These are phyloP conservation scores for Glonium stellatum DNA, from an alignment of 495 filamentous ascomycete genomes.

Conservation along the genomic window DNA sequence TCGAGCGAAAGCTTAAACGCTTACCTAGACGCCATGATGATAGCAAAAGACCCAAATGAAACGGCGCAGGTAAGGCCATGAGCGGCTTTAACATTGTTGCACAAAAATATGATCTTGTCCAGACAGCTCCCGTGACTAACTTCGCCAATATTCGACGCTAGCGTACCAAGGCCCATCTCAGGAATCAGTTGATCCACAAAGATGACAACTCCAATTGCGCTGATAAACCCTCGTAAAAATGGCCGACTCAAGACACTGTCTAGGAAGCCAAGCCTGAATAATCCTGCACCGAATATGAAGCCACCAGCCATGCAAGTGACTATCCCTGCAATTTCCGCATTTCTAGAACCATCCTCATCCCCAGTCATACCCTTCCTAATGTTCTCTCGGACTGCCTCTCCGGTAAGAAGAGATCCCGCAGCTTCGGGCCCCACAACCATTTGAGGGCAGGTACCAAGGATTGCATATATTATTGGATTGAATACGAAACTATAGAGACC, in stretches of 20 bases:
- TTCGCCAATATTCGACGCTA: slow-evolving; percentile 49
- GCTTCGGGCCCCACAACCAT: slow-evolving; percentile 97
- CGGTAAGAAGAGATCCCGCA: slow-evolving; percentile 82
- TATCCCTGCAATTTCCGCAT: slow-evolving; percentile 80
- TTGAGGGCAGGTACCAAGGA: slow-evolving; percentile 82
- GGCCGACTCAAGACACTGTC: slow-evolving; percentile 91
- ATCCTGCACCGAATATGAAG: slow-evolving; percentile 76
- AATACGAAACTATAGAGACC: slow-evolving; percentile 94
- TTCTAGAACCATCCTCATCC: slow-evolving; percentile 63
- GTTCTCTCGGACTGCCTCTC: slow-evolving; percentile 72
- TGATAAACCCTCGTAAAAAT: slow-evolving; percentile 92
- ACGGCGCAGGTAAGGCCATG: slow-evolving; percentile 71
- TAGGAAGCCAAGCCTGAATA: slow-evolving; percentile 83
- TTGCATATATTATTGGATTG: slow-evolving; percentile 81
- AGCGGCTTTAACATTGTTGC: slow-evolving; percentile 54
- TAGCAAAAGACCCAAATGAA: slow-evolving; percentile 68
- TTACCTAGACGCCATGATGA: slow-evolving; percentile 81
- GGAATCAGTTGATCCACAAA: slow-evolving; percentile 90
- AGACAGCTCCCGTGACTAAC: slow-evolving; percentile 77
- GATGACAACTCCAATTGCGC: slow-evolving; percentile 91
- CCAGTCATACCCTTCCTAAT: slow-evolving; percentile 58
- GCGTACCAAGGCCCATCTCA: slow-evolving; percentile 67
- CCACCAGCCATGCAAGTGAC: slow-evolving; percentile 80
- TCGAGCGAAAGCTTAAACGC: background rate
- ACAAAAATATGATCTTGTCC: slow-evolving; percentile 74